These are phyloP conservation scores for Diaporthe sp. DNA, from an alignment of 2,329 filamentous ascomycete genomes.

Conservation along the genomic window DNA sequence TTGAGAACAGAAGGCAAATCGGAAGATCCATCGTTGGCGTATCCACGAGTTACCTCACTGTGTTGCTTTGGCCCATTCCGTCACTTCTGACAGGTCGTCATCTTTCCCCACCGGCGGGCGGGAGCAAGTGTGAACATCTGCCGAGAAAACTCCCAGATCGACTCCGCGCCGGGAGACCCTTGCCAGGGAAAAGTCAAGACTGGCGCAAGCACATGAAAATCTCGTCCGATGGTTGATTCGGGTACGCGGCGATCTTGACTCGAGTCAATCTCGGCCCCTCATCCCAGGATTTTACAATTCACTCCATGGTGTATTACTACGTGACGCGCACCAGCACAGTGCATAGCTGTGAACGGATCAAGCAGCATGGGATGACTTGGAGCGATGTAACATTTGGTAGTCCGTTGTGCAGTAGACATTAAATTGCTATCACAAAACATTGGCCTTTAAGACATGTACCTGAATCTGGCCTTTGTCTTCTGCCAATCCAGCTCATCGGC, in stretches of 20 bases:
- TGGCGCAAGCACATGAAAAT: background rate
- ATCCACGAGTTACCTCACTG: too few relatives aligned
- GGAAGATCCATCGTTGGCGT: too few relatives aligned
- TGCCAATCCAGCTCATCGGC: slow-evolving; percentile 29
- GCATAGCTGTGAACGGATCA: background rate
- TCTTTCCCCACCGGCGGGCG: background rate
- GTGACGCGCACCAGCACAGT: background rate
- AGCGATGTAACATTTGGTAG: background rate
- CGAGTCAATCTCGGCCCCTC: background rate
- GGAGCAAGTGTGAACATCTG: background rate
- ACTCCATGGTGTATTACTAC: background rate
- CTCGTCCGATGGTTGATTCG: background rate
- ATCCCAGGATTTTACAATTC: background rate
- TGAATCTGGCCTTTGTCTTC: slow-evolving; percentile 14
- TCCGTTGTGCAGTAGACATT: background rate
- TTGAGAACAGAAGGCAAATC: too few relatives aligned
- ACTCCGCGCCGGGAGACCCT: background rate
- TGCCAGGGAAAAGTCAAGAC: background rate
- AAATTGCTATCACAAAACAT: background rate
- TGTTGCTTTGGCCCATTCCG: too few relatives aligned
- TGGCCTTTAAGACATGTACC: slow-evolving; percentile 24
- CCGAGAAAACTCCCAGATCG: background rate
- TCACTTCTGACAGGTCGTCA: background rate
- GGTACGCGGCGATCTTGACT: background rate
- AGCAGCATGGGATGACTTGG: background rate